phyloP scores from a whole-genome alignment of 768 basidiomycete genomes.

The Boletus subcaerulescens region DNA sequence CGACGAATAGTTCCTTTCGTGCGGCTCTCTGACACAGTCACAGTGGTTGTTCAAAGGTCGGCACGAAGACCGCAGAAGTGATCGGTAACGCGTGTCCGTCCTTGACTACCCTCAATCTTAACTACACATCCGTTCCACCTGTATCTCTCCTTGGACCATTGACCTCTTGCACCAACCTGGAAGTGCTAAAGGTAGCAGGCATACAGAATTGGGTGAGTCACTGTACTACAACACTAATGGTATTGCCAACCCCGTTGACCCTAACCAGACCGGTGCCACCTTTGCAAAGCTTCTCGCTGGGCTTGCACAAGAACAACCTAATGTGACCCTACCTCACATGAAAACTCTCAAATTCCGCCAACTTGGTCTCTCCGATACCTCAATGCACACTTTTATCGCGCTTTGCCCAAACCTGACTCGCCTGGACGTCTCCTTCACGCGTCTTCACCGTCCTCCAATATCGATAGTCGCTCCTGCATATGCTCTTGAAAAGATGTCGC shows the following conservation, averaged over 20 bases:
- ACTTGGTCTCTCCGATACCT: conserved; percentile 47
- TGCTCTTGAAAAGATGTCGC: conserved; percentile 56
- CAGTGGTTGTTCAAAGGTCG: conserved; percentile 62
- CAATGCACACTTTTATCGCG: conserved; percentile 41
- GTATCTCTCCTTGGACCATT: conserved; percentile 42
- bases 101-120: conserved; percentile 53
- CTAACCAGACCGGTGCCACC: conserved; percentile 52
- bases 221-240: neutral
- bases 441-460: conserved; percentile 38
- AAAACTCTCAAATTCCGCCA: conserved; percentile 59
- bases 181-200: conserved; percentile 61
- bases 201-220: conserved; percentile 56
- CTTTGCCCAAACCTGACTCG: conserved; percentile 50
- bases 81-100: conserved; percentile 40
- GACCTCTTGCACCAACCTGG: conserved; percentile 38
- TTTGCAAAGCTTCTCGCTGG: conserved; percentile 43
- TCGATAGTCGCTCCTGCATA: neutral
- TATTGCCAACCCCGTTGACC: neutral
- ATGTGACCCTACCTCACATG: conserved; percentile 38
- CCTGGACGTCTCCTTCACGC: conserved; percentile 67
- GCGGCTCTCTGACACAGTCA: conserved; percentile 14
- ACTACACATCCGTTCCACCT: conserved; percentile 56
- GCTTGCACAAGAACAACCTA: conserved; percentile 14
- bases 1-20: conserved; percentile 6
- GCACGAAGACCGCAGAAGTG: conserved; percentile 44